Evolutionary conservation across 768 basidiomycete species (phyloP), one percentile per base, ranked within the genome.

Genomic region (Calocera viscosa): DNA sequence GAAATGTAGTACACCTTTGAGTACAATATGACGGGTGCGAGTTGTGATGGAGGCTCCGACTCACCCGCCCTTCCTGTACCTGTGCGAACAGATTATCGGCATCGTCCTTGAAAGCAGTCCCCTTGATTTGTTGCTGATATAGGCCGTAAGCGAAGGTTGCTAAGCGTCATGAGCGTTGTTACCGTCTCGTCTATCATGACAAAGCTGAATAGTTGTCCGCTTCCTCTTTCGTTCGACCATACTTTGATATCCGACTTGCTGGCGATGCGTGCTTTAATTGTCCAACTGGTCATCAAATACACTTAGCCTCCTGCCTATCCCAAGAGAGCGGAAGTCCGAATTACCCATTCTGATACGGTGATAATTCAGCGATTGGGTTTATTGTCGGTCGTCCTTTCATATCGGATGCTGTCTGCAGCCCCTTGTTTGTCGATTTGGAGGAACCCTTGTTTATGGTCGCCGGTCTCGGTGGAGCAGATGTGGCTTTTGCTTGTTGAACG

Each of bases 251-350:
- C 79, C 0, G 74, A 75, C 70, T 77, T 78, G 38, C 73, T 70
- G 17, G 74, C 76, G 26, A 80, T 78, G 53, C 79, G 71, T n/a
- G 78, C 79, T 69, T 79, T 79, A 75, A 80, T 79, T 17, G 79
- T 80, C 79, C 79, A 80, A 11, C 53, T 60, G 30, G 30, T 10
- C 53, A 32, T 30, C 5, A 60, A 10, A 11, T 2, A 60, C 11
- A 60, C 43, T 28, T 11, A 32, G 19, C 8, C 30, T 12, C 7
- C 11, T 26, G 30, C 11, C 11, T 60, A 28, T 16, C 2, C 30
- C n/a, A n/a, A n/a, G n/a, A n/a, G n/a, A 60, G 53, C 43, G 7
- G 5, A 7, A 30, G 7, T 11, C 30, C 7, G 30, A 32, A 11
- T 2, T 32, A 60, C 53, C 19, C 10, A 32, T 60, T 60, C 7